Percentiles rank a stretch among this genome's conserved stretches.
Conservation (phyloP, 306 rosid species). For the Coriaria nepalensis region DNA sequence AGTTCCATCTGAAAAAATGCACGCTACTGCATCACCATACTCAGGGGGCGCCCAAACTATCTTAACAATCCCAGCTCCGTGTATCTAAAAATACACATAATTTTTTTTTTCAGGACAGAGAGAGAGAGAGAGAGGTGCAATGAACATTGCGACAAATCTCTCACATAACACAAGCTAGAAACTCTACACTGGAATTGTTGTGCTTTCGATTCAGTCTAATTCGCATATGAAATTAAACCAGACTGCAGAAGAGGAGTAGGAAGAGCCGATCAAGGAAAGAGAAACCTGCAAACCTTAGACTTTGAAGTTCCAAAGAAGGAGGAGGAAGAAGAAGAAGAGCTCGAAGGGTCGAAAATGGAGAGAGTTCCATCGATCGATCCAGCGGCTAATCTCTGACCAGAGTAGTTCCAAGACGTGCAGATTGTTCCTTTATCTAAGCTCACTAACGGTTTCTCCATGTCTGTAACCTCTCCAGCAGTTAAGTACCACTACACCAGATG, state of each 20-base stretch:
- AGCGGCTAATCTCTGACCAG: constrained; percentile 45
- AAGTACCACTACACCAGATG: too few relatives aligned
- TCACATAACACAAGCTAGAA: not conserved
- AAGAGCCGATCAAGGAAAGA: not conserved
- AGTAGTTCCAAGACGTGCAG: constrained; percentile 75
- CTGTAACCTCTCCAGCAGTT: too few relatives aligned
- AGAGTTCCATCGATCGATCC: constrained; percentile 59
- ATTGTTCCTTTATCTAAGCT: constrained; percentile 42
- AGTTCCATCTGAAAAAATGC: constrained; percentile 52
- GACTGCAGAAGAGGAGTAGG: not conserved
- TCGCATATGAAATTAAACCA: not conserved
- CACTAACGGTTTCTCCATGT: constrained; percentile 61
- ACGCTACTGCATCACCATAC: constrained; percentile 77
- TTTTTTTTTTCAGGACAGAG: too few relatives aligned
- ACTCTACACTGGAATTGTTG: too few relatives aligned
- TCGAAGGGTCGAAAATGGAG: constrained; percentile 47
- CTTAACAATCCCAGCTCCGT: constrained; percentile 40
- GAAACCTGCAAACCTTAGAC: constrained; percentile 31
- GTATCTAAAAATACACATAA: constrained; percentile 28
- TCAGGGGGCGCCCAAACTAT: constrained; percentile 77
- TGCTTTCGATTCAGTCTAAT: too few relatives aligned
- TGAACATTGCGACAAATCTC: not conserved
- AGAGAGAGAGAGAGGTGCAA: not conserved
- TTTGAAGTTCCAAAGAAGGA: constrained; percentile 46
- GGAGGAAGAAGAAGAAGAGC: constrained; percentile 45